Base-by-base conservation (phyloP, 2,329 filamentous ascomycete species). In the Alternaria burnsii region DNA sequence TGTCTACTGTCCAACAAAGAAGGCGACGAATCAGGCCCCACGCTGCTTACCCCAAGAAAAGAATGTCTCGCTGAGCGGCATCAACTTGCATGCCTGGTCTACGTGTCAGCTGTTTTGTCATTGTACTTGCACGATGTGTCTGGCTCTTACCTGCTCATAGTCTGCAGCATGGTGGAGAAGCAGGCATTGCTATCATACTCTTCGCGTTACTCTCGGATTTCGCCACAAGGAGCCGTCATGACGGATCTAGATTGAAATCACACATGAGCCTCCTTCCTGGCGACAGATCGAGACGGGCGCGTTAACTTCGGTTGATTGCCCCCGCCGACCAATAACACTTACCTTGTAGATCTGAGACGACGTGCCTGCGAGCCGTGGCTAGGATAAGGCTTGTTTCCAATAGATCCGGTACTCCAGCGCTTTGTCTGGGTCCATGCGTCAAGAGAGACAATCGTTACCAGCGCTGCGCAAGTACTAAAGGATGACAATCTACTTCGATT, bases 391-490 rank as follows among this genome's bases (percentile, higher is more conserved):
- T 72, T 71, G 69, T 71, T 71, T 62, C 61, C 67, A 75, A 75
- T 77, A 74, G 72, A 71, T 70, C 71, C 75, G 75, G 73, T 75
- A 76, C 75, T 77, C 71, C 58, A 76, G 66, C 64, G 57, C 67
- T 58, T 59, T 65, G 55, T 52, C 66, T 66, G 70, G 71, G 68
- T 55, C 68, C 67, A 69, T 71, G 73, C 72, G 67, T 69, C 57
- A 55, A 62, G 69, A 69, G 67, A 71, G 69, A 68, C 66, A 20
- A 40, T 69, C 59, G 53, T 61, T 58, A 65, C 50, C 58, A 65
- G 64, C 34, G 44, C 44, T 61, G 56, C 53, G 58, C 63, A 54
- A 70, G 71, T 77, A 77, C 74, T 77, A 77, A 77, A 76, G 72
- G 71, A 74, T 76, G 70, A 73, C 70, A 70, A 72, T 72, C 59